phyloP scores from a whole-genome alignment of 306 rosid species.

The Benincasa hispida region DNA sequence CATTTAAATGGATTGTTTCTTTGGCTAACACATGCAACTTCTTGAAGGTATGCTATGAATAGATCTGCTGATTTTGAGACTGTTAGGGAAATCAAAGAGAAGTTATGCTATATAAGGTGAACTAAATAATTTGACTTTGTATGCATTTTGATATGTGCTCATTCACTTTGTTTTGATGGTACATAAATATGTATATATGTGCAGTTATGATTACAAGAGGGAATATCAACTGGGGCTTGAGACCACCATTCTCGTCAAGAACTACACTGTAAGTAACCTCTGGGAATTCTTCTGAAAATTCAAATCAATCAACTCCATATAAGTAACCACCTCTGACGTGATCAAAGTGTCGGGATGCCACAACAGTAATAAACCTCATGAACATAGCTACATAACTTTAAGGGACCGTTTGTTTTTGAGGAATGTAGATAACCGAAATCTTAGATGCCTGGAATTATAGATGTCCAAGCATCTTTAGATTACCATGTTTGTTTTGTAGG shows the following conservation, averaged over 20 bases:
- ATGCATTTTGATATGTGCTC: slow-evolving; percentile 7
- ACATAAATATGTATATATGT: slow-evolving; percentile 4
- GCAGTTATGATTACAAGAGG: slow-evolving; percentile 96
- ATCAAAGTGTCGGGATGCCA: neutral
- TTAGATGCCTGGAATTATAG: too few species aligned
- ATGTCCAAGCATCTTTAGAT: too few species aligned
- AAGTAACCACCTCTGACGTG: neutral
- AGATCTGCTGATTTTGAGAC: slow-evolving; percentile 92
- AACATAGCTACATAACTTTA: neutral
- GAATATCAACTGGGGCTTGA: slow-evolving; percentile 98
- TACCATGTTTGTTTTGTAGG: too few species aligned
- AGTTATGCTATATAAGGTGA: slow-evolving; percentile 89
- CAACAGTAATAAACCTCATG: neutral
- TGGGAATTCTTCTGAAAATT: neutral
- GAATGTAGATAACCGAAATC: too few species aligned
- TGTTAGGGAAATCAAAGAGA: slow-evolving; percentile 97
- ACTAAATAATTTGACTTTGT: slow-evolving; percentile 9
- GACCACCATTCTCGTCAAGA: slow-evolving; percentile 91
- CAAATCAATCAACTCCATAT: neutral
- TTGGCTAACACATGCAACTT: slow-evolving; percentile 15
- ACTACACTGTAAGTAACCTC: slow-evolving; percentile 65
- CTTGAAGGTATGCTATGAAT: slow-evolving; percentile 82
- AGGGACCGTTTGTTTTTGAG: too few species aligned
- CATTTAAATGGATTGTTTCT: slow-evolving; percentile 4
- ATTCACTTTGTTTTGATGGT: slow-evolving; percentile 8